Evolutionary conservation across 495 filamentous ascomycete species (phyloP).

Genomic region (Penicillium longicatenatum): DNA sequence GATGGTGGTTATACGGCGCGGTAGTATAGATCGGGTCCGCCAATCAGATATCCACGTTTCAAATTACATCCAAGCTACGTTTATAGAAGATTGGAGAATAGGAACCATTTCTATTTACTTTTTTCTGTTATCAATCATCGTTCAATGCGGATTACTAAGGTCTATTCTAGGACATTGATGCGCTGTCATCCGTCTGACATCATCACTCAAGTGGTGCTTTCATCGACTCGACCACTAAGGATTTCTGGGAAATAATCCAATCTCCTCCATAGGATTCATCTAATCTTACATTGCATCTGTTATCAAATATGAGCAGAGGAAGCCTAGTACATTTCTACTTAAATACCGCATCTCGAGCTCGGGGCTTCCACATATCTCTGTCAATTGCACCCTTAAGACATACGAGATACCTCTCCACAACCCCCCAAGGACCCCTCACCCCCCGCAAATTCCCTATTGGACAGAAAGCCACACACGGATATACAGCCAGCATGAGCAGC

Average conservation of each 20-base stretch:
- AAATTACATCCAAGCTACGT: no score
- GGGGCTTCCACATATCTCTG: not conserved
- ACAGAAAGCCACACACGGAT: not conserved
- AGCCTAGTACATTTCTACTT: not conserved
- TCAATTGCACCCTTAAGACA: not conserved
- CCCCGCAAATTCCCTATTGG: not conserved
- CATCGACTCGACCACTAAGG: not conserved
- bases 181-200: not conserved
- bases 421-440: not conserved
- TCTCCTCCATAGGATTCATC: no score
- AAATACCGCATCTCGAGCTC: not conserved
- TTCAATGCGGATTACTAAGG: no score
- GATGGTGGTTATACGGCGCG: conserved; percentile 45
- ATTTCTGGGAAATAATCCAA: not conserved
- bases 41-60: not conserved
- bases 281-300: not conserved
- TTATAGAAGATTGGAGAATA: no score
- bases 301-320: not conserved
- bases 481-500: conserved; percentile 22
- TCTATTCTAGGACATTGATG: not conserved
- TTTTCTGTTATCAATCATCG: no score
- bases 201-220: not conserved
- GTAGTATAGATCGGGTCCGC: not conserved
- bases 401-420: not conserved
- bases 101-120: no score